Conservation (phyloP, 2,329 filamentous ascomycete species). For the Diaporthe sp. region DNA sequence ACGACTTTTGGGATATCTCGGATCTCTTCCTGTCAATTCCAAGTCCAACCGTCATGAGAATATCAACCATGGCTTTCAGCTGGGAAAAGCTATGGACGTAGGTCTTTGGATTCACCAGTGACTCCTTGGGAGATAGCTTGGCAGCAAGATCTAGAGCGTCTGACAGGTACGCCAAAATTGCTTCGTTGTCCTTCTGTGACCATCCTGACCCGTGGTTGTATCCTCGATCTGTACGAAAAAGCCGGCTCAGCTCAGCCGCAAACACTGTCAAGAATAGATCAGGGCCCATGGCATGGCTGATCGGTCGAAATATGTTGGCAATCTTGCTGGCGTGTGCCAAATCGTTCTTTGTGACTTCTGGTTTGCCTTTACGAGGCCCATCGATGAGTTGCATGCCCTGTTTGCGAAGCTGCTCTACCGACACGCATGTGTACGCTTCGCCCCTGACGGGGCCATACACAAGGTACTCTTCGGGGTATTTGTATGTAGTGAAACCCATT, state of each 20-base stretch:
- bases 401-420: neutral
- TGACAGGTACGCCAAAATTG: neutral
- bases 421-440: neutral
- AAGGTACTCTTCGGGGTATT: neutral
- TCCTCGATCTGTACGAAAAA: neutral
- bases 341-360: neutral
- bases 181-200: neutral
- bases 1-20: neutral
- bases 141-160: neutral
- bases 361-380: too few relatives aligned
- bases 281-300: neutral
- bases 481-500: neutral
- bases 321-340: neutral
- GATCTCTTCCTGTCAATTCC: neutral
- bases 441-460: slow-evolving; percentile 10
- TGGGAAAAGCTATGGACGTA: neutral
- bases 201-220: neutral
- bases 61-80: slow-evolving; percentile 6
- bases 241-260: slow-evolving; percentile 2
- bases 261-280: slow-evolving; percentile 17
- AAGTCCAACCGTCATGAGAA: neutral
- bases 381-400: neutral
- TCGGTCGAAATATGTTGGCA: neutral
- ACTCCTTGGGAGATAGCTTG: neutral
- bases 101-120: slow-evolving; percentile 16